These are phyloP conservation scores for Skeletonema marinoi DNA, from an alignment of 108 stramenopile genomes.

Conservation along the genomic window DNA sequence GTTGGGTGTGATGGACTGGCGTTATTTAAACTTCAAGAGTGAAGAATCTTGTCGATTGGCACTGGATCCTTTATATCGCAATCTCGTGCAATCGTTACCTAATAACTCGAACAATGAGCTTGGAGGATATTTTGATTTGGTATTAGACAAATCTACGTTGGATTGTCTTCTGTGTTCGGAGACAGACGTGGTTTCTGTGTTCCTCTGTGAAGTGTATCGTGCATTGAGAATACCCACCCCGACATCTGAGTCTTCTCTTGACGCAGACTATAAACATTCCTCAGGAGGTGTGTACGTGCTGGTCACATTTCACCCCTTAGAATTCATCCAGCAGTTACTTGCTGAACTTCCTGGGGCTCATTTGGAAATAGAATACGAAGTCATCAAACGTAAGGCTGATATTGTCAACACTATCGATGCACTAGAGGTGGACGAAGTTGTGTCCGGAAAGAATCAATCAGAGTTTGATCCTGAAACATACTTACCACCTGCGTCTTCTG, in stretches of 20 bases:
- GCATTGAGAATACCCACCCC: constrained; percentile 43
- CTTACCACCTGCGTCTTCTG: constrained; percentile 7
- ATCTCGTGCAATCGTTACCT: not conserved
- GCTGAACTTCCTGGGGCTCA: constrained; percentile 69
- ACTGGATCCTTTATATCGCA: constrained; percentile 19
- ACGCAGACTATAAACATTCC: not conserved
- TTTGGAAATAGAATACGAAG: constrained; percentile 60
- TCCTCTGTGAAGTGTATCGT: constrained; percentile 69
- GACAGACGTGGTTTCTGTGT: constrained; percentile 52
- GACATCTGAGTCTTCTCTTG: not conserved
- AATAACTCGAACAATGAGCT: not conserved
- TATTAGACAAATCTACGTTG: constrained; percentile 84
- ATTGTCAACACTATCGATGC: constrained; percentile 8
- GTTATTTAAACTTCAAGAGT: constrained; percentile 18
- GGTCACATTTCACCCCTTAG: constrained; percentile 74
- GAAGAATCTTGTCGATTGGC: constrained; percentile 27
- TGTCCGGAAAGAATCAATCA: not conserved
- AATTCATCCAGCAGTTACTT: constrained; percentile 62
- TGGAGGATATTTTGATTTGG: constrained; percentile 60
- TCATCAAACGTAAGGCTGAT: constrained; percentile 69
- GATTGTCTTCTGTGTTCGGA: constrained; percentile 83
- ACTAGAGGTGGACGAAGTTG: not conserved
- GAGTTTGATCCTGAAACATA: not conserved
- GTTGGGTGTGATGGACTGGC: constrained; percentile 45
- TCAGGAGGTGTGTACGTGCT: constrained; percentile 68